Evolutionary conservation across 129 eudicot species (phyloP), one percentile per base, ranked within the genome.

Genomic region (Flaveria robusta): DNA sequence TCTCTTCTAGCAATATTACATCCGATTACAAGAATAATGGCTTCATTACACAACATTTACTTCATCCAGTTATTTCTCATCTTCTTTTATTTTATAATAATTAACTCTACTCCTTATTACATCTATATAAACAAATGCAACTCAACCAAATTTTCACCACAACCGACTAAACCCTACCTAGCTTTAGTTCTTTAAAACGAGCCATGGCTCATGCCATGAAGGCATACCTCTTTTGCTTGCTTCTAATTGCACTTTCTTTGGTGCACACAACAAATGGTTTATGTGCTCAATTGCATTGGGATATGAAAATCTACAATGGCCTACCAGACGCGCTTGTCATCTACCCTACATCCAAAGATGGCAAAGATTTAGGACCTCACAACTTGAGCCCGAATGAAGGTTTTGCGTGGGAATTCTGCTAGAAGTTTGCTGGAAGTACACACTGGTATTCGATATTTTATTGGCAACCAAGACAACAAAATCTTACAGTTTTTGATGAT

Each of bases 181-280:
- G 64, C 64, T 56, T 60, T 54, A 10, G 41, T 15, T 39, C 15
- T 18, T 45, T n/a, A 66, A 0, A 49, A 8, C 63, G 7, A 70
- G 45, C 63, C 64, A 70, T 70, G 75, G 63, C 47, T 70, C 75
- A 29, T 70, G 75, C 26, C 63, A 49, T 31, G 4, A 70, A 29
- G 27, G 8, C 75, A 9, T 27, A 62, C 68, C 46, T 70, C 63
- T n/a, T 50, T 50, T 55, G 63, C 26, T n/a, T 70, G 11, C 46
- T 70, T 16, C 2, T 50, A n/a, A 4, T 70, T 50, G 26, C 46
- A 50, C n/a, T 70, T 70, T 49, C 39, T 63, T 24, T 70, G 26
- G 46, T 50, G 45, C 45, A 70, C 63, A 70, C 75, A 49, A 26
- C 63, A 70, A 49, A 50, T 50, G 75, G 43, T 70, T 2, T 70